Base-by-base conservation (phyloP, 2,329 filamentous ascomycete species). In the Lecanosticta acicola region DNA sequence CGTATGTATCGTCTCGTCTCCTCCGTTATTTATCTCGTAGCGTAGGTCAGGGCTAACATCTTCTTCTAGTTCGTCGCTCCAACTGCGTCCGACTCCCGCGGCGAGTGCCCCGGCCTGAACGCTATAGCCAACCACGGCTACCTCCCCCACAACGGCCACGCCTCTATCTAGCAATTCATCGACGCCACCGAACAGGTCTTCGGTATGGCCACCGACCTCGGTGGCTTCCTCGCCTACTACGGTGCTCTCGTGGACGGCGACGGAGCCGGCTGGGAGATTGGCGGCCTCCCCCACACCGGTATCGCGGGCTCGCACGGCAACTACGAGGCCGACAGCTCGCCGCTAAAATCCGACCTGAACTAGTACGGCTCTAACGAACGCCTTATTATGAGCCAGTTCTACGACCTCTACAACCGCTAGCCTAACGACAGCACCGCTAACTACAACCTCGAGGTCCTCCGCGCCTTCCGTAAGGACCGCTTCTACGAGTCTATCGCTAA, bases 151-250 rank as follows among this genome's bases (percentile, higher is more conserved):
- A 60, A 62, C 16, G 57, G 57, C 18, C 51, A 14, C 14, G 64
- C 57, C n/a, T 64, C 64, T 18, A 64, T 66, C 41, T 33, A 56
- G 21, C 59, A 67, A 36, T 64, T 66, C 51, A 51, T 64, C 40
- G 52, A 59, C 13, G 60, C 51, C 10, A 62, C 58, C 0, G 49
- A 45, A 8, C 41, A 49, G 3, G 61, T 59, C 3, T 63, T 64
- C 48, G 62, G 62, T 20, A 66, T 66, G 62, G 60, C 54, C 26
- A 36, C 43, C 10, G 53, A 56, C 21, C 50, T 56, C 21, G 48
- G 43, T 38, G 48, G 45, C 9, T 54, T 56, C 43, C 48, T 56
- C 21, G 40, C 53, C 3, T n/a, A 41, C 11, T 54, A 43, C 18
- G 53, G 53, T 29, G 53, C 53, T n/a, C 21, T 48, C 13, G 39